Conservation (phyloP, 1,284 basidiomycete species). For the Mycena sp. region DNA sequence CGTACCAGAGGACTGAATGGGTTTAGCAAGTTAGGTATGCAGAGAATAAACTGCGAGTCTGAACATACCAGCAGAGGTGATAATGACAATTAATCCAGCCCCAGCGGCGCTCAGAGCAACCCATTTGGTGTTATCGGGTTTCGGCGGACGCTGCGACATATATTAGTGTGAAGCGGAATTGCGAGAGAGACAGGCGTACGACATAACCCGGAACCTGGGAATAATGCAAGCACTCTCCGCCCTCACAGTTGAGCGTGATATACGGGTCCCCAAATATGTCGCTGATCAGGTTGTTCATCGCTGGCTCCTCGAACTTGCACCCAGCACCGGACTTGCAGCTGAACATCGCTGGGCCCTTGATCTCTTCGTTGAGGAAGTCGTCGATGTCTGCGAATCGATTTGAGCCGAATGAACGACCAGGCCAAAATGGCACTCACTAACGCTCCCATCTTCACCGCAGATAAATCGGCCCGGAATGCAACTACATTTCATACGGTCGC, state of each 20-base stretch:
- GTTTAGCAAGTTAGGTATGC: background rate
- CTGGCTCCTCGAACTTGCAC: slow-evolving; percentile 94
- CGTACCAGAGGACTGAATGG: slow-evolving; percentile 79
- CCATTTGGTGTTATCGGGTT: slow-evolving; percentile 84
- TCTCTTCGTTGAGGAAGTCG: slow-evolving; percentile 91
- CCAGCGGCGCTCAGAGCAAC: slow-evolving; percentile 87
- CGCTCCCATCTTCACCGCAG: slow-evolving; percentile 94
- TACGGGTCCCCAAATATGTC: slow-evolving; percentile 93
- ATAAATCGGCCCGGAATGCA: slow-evolving; percentile 95
- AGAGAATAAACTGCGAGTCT: background rate
- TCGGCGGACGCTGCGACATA: slow-evolving; percentile 67
- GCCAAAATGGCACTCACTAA: slow-evolving; percentile 67
- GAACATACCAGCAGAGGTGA: slow-evolving; percentile 53
- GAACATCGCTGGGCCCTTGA: slow-evolving; percentile 92
- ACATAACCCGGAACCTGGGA: slow-evolving; percentile 94
- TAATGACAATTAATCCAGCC: slow-evolving; percentile 75
- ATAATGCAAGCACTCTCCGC: slow-evolving; percentile 94
- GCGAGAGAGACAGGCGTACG: slow-evolving; percentile 54
- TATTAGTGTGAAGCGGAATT: background rate
- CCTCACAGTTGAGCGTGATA: slow-evolving; percentile 88
- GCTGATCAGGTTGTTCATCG: slow-evolving; percentile 95
- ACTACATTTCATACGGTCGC: slow-evolving; percentile 86
- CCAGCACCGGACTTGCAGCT: slow-evolving; percentile 79
- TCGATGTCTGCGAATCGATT: slow-evolving; percentile 75
- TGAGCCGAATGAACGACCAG: background rate